Evolutionary conservation across 352 stramenopile species (phyloP).

Genomic region (Phytopythium litorale): DNA sequence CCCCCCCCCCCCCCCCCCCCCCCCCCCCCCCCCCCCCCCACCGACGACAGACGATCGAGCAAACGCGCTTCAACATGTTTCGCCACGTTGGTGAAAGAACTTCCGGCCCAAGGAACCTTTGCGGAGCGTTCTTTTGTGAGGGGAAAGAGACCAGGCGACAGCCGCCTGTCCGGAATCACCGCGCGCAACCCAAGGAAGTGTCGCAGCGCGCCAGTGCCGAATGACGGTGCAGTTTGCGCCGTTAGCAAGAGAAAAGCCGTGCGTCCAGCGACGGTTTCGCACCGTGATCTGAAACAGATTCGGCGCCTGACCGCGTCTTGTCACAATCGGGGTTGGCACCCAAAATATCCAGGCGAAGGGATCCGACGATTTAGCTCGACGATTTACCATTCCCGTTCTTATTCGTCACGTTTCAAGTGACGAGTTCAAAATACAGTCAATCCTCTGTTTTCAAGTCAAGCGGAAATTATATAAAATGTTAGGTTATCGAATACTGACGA

Average conservation of each 20-base stretch:
- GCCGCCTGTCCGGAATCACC: neutral
- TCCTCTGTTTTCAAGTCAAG: too few relatives aligned
- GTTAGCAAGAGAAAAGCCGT: neutral
- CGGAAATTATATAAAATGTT: too few relatives aligned
- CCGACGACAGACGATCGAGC: neutral
- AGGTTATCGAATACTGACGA: too few relatives aligned
- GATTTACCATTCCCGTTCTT: too few relatives aligned
- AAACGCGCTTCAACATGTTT: constrained; percentile 1
- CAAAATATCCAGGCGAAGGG: constrained; percentile 4
- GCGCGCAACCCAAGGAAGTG: neutral
- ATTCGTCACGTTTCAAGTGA: too few relatives aligned
- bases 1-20: too few relatives aligned
- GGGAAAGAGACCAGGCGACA: neutral
- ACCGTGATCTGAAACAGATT: neutral
- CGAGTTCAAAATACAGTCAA: too few relatives aligned
- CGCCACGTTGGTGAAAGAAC: constrained; percentile 2
- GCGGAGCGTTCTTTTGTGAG: neutral
- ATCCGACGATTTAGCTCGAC: neutral
- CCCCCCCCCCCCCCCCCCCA: too few relatives aligned
- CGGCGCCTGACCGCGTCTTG: neutral
- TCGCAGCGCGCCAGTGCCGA: neutral
- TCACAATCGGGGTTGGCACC: neutral
- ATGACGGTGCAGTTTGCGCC: neutral
- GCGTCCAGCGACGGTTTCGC: neutral
- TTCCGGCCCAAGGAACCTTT: neutral